phyloP scores from a whole-genome alignment of 2,329 filamentous ascomycete species.

The Pseudopyricularia cyperi region DNA sequence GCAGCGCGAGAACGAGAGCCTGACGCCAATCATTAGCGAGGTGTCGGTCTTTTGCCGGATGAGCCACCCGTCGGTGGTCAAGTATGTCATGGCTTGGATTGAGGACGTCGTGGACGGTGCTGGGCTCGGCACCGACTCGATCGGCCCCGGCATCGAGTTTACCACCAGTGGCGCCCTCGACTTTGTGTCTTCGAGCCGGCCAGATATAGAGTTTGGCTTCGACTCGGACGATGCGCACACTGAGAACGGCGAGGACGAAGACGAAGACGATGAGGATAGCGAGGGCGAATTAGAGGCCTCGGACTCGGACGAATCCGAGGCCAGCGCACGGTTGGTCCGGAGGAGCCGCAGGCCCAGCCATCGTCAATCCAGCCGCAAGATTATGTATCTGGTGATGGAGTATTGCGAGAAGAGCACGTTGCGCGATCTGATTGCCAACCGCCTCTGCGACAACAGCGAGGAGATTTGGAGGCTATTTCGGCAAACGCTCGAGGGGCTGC shows the following conservation, averaged over 20 bases:
- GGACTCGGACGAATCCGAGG: background rate
- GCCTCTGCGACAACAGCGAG: constrained; percentile 58
- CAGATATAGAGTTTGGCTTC: constrained; percentile 66
- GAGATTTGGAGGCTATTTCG: constrained; percentile 85
- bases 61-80: constrained; percentile 74
- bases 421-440: constrained; percentile 70
- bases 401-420: constrained; percentile 93
- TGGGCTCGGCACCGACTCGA: constrained; percentile 34
- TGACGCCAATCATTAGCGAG: constrained; percentile 74
- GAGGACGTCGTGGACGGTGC: constrained; percentile 51
- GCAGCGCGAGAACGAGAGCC: constrained; percentile 61
- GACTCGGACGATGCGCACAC: constrained; percentile 23
- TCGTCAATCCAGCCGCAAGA: constrained; percentile 45
- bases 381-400: constrained; percentile 97
- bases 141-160: constrained; percentile 38
- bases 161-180: constrained; percentile 69
- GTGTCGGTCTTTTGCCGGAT: constrained; percentile 84
- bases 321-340: background rate
- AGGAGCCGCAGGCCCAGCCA: constrained; percentile 20
- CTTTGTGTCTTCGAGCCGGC: constrained; percentile 79
- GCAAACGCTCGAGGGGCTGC: constrained; percentile 79
- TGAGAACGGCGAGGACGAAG: constrained; percentile 18
- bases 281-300: background rate
- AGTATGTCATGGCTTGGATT: constrained; percentile 93
- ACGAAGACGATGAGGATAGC: constrained; percentile 10